Evolutionary conservation across 495 filamentous ascomycete genomes (phyloP), one percentile per base, ranked within the genome.

Genomic region (Aspergillus bridgeri): DNA sequence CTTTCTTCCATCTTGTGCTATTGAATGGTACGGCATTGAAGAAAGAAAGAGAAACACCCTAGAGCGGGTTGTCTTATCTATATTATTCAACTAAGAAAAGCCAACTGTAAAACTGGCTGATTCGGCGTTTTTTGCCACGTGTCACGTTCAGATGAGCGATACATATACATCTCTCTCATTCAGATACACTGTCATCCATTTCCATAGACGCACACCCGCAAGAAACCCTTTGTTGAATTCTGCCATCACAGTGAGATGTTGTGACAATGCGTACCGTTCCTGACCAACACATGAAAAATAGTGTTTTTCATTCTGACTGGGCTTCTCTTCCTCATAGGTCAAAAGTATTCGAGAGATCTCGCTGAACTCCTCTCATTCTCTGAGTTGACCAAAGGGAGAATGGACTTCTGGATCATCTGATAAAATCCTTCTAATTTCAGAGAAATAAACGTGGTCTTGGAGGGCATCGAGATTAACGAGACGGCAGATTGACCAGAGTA

Each of bases 391-490:
- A 13, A 48, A 5, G 13, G 9, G 22, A 20, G 46, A 22, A 13
- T 20, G 5, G 17, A 22, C 46, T 48, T 48, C 46, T 22, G 18
- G 46, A 4, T 23, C 46, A 23, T 5, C 21, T 5, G 5, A 48
- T 19, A 23, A 48, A n/a, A n/a, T n/a, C 18, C 22, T 13, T 7
- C 18, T 19, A 20, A 48, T 7, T 19, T 20, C n/a, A 48, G 46
- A 48, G n/a, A 4, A 48, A 20, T 48, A 48, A 22, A 21, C 18
- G 46, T 20, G 22, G 22, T 48, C 46, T 48, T 48, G 46, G n/a
- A 48, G 46, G 20, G 46, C 18, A 48, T 48, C 46, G n/a, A 48
- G 46, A 23, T 48, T 48, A 5, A 48, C 46, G 18, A 48, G 17
- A 19, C 46, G 46, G 4, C 9, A 48, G 21, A 48, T 21, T 20